Evolutionary conservation across 345 rosid species (phyloP), one percentile per base, ranked within the genome.

Genomic region (Carallia brachiata): DNA sequence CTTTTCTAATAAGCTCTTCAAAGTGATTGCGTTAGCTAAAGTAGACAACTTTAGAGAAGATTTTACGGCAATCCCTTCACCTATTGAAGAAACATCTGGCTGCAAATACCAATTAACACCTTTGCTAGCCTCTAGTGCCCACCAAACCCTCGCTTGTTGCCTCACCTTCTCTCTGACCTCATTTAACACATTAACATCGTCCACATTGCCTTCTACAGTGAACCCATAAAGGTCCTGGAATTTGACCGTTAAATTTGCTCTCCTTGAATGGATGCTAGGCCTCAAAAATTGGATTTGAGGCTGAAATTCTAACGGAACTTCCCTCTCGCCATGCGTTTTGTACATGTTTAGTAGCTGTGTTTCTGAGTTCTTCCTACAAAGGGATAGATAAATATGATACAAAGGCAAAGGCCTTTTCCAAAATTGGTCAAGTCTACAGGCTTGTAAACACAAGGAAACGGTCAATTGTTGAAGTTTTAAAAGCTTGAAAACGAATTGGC

Each of bases 31-130:
- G 80, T 96, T 96, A 0, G 96, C 86, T 69, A 96, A 63, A 67
- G 85, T 73, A 2, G 96, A 89, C 80, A 96, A 76, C 73, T 86
- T 96, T 19, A 96, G 87, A 31, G 99, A 96, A 1, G 98, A 83
- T 74, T 92, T 96, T 70, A 90, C 79, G 12, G 84, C 90, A 80
- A 92, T 84, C n/a, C 97, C 97, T 69, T 85, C 90, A 0, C 81
- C 68, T 57, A 85, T 69, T 17, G 86, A 80, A 36, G 90, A 77
- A 74, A 89, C 72, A 67, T 88, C 89, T 0, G 94, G 98, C 76
- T 85, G 95, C 80, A 92, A 81, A 79, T 96, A 96, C 99, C 99
- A 96, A 78, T 96, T 96, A 28, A 98, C 96, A 31, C 99, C 99
- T 80, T 96, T 96, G 86, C 93, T 96, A 36, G 99, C 98, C 84